These are phyloP conservation scores for Cantharellus cinnabarinus DNA, from an alignment of 768 basidiomycete species.

Conservation along the genomic window DNA sequence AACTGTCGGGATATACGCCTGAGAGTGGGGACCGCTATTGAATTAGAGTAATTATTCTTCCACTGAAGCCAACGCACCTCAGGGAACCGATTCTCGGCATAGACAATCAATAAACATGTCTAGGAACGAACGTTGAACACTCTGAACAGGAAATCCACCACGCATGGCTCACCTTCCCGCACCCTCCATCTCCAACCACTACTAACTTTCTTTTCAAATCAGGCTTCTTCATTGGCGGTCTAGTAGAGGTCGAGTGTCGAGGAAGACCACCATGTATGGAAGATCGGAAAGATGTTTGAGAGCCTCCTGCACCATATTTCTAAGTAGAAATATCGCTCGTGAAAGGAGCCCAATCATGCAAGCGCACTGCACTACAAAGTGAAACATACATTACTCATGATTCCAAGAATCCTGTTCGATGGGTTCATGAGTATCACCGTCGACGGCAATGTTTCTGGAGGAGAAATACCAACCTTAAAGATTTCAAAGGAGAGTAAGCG, in stretches of 20 bases:
- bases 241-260: not conserved
- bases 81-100: slow-evolving; percentile 89
- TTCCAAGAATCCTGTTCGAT: too few relatives aligned
- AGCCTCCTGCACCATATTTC: not conserved
- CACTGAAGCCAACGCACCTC: slow-evolving; percentile 39
- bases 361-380: too few relatives aligned
- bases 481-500: too few relatives aligned
- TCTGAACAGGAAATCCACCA: slow-evolving; percentile 4
- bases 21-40: not conserved
- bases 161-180: slow-evolving; percentile 12
- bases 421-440: too few relatives aligned
- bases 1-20: slow-evolving; percentile 87
- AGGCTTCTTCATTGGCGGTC: slow-evolving; percentile 18
- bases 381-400: too few relatives aligned
- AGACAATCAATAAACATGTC: slow-evolving; percentile 90
- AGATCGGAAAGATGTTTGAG: not conserved
- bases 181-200: slow-evolving; percentile 48
- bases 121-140: slow-evolving; percentile 14
- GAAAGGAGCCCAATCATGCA: not conserved
- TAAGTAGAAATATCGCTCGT: not conserved
- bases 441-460: too few relatives aligned
- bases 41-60: not conserved
- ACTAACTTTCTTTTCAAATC: slow-evolving; percentile 76
- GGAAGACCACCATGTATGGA: not conserved
- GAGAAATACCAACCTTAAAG: too few relatives aligned